A percentile compares a stretch with the other conserved stretches of the same genome.
Evolutionary conservation across 2,329 filamentous ascomycete species (phyloP).

Genomic region (Verticillium longisporum): DNA sequence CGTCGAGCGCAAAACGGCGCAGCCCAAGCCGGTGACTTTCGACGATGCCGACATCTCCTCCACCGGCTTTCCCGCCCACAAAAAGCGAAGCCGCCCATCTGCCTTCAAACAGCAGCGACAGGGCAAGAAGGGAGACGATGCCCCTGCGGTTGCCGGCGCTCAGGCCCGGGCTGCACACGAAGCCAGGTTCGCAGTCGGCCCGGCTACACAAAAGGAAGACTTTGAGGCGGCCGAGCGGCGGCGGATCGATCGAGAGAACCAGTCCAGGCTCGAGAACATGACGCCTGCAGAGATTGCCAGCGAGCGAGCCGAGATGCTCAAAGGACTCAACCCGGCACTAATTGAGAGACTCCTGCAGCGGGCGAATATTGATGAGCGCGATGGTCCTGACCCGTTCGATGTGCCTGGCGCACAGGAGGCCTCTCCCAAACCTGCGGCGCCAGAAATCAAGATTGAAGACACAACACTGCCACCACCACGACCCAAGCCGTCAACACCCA

Average conservation of each 20-base stretch:
- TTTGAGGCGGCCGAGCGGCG: conserved; percentile 53
- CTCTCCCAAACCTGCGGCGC: conserved; percentile 10
- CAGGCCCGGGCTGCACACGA: not conserved
- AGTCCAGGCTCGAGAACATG: conserved; percentile 67
- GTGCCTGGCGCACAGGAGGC: conserved; percentile 6
- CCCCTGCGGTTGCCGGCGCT: conserved; percentile 10
- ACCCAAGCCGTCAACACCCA: not conserved
- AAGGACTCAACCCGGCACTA: conserved; percentile 66
- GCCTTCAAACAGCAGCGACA: conserved; percentile 70
- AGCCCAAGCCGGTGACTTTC: conserved; percentile 55
- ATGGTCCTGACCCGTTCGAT: conserved; percentile 37
- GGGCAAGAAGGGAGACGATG: conserved; percentile 17
- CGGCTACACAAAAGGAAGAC: conserved; percentile 10
- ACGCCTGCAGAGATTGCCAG: conserved; percentile 72
- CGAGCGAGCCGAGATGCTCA: conserved; percentile 74
- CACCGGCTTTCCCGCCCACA: conserved; percentile 84
- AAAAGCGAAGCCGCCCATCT: conserved; percentile 65
- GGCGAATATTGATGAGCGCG: conserved; percentile 64
- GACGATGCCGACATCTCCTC: conserved; percentile 49
- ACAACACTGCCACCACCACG: conserved; percentile 15
- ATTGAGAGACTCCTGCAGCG: conserved; percentile 70
- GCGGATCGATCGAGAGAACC: conserved; percentile 80
- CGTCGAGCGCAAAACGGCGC: conserved; percentile 60
- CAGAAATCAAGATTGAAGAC: conserved; percentile 29
- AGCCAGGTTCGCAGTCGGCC: conserved; percentile 8